Evolutionary conservation across 192 early-diverging fungal species (phyloP), one percentile per base, ranked within the genome.

Genomic region (Mortierella antarctica): DNA sequence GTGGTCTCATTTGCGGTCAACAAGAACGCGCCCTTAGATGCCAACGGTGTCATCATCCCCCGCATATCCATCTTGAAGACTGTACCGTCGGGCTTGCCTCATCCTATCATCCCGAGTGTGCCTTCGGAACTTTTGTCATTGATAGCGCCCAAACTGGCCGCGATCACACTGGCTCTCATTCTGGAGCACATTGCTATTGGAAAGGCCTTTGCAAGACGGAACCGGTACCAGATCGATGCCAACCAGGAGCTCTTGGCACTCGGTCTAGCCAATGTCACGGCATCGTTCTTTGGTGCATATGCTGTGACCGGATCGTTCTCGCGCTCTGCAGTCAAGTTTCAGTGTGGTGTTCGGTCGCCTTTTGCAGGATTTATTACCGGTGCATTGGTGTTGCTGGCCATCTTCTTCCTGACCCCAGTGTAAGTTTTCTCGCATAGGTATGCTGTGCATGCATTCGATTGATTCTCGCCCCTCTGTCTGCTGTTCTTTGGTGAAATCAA

Each of bases 291-390:
- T 81, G 88, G 91, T 42, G 93, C 89, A 5, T 96, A 93, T 84
- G 92, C 96, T 8, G 88, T 93, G 4, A 97, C 97, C 7, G 97
- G 96, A 57, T 96, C 95, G 12, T 97, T 99, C 85, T 96, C 95
- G 15, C 92, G 97, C 47, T 93, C 94, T 0, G 96, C 96, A 23
- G 90, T 99, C 82, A 97, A 96, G 84, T 88, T 94, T 54, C 89
- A 92, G 63, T 94, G 95, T 4, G 97, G 97, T 4, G 92, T 93
- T 18, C 86, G 92, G 53, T 92, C 95, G 9, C 96, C 96, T 10
- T 68, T 95, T 8, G 91, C 93, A 8, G 92, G 91, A 20, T 71
- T 95, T 44, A 85, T 96, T 83, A 94, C 94, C 5, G 94, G 89
- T 15, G 70, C 85, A 9, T 86, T 96, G 41, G 96, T 98, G 7